Evolutionary conservation across 768 basidiomycete genomes (phyloP).

Genomic region (Tulasnella calospora): DNA sequence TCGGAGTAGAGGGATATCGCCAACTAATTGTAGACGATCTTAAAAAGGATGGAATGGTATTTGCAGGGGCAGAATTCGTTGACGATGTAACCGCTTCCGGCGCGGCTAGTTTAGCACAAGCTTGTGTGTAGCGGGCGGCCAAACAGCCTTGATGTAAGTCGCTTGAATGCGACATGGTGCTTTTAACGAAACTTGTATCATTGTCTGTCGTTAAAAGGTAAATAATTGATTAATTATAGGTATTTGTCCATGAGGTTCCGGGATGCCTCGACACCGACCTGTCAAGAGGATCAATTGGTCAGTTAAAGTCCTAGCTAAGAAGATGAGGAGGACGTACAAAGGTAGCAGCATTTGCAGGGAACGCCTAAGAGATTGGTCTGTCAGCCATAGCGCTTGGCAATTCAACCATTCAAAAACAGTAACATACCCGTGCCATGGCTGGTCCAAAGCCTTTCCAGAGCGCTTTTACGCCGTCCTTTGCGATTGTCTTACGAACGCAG

Average conservation of each 20-base stretch:
- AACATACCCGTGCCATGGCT: constrained; percentile 85
- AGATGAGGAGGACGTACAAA: constrained; percentile 54
- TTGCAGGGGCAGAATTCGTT: constrained; percentile 61
- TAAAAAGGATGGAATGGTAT: constrained; percentile 47
- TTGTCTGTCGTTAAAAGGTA: neutral
- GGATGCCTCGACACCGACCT: constrained; percentile 91
- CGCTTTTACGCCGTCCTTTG: constrained; percentile 76
- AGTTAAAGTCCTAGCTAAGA: constrained; percentile 28
- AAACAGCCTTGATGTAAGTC: neutral
- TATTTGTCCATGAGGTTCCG: constrained; percentile 69
- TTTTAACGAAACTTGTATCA: neutral
- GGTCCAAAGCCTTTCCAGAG: constrained; percentile 98
- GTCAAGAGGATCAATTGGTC: constrained; percentile 15
- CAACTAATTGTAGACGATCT: constrained; percentile 53
- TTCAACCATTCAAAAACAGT: neutral
- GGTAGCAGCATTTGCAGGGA: constrained; percentile 94
- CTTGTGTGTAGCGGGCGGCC: neutral
- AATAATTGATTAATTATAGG: constrained; percentile 14
- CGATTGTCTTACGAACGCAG: constrained; percentile 87
- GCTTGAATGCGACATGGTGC: neutral
- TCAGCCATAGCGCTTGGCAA: neutral
- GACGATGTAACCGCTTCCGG: constrained; percentile 65
- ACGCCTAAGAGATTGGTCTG: constrained; percentile 53
- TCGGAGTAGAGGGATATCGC: constrained; percentile 58
- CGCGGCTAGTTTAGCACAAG: constrained; percentile 48